Evolutionary conservation across 805 yeast genomes (phyloP).

Genomic region (Brettanomyces sp.): DNA sequence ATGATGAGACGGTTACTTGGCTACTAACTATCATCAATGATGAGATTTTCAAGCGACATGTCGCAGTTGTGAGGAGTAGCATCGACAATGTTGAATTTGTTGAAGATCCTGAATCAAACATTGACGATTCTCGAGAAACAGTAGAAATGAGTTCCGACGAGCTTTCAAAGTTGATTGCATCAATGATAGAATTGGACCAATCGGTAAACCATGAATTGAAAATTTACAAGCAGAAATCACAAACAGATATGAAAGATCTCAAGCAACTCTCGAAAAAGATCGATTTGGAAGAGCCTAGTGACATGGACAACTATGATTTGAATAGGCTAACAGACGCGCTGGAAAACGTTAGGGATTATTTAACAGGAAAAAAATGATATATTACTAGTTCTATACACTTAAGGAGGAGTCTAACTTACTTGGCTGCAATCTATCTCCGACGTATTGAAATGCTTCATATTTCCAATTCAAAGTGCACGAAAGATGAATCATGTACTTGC

Average conservation of each 20-base stretch:
- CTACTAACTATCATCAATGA: slow-evolving; percentile 10
- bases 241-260: too few species aligned
- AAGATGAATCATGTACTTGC: slow-evolving; percentile 66
- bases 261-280: too few species aligned
- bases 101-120: slow-evolving; percentile 2
- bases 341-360: too few species aligned
- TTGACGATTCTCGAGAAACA: background rate
- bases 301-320: too few species aligned
- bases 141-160: slow-evolving; percentile 10
- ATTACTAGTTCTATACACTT: slow-evolving; percentile 9
- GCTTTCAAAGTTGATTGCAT: slow-evolving; percentile 10
- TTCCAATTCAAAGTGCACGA: slow-evolving; percentile 76
- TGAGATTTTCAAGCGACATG: slow-evolving; percentile 7
- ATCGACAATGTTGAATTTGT: slow-evolving; percentile 8
- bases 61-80: slow-evolving; percentile 8
- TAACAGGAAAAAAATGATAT: too few species aligned
- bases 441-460: slow-evolving; percentile 41
- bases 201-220: slow-evolving; percentile 12
- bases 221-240: too few species aligned
- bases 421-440: slow-evolving; percentile 8
- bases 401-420: slow-evolving; percentile 16
- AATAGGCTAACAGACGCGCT: too few species aligned
- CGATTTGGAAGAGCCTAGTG: too few species aligned
- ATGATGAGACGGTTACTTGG: slow-evolving; percentile 4
- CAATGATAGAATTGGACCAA: slow-evolving; percentile 20